Evolutionary conservation across 2,329 filamentous ascomycete species (phyloP), one percentile per base, ranked within the genome.

Genomic region (Paracamarosporium sp.): DNA sequence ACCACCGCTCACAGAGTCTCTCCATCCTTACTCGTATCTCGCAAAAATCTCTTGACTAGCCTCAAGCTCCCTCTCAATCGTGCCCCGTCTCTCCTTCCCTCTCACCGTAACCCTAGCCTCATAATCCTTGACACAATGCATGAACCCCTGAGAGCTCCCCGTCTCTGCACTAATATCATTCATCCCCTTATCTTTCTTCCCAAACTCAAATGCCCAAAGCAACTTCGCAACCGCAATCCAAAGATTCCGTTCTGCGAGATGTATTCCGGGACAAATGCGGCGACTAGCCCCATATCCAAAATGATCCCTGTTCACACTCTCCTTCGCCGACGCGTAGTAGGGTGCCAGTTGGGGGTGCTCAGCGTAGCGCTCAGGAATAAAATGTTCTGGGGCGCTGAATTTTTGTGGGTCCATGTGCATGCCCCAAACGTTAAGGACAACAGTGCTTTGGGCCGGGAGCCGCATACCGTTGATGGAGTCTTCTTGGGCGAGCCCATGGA

Each of bases 221-320:
- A 35, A 9, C 30, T 35, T 31, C 7, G 44, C 44, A 8, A 47
- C 33, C 11, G 7, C 30, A 2, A 31, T 25, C 8, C 24, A 47
- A 12, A 31, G 27, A 17, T 31, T 47, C 9, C 44, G 27, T 15
- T 87, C 84, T 4, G 84, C 85, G 17, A 86, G 73, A 53, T 85
- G 80, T 24, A 83, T 82, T 1, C 85, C 85, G 6, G 80, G 82
- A 68, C 85, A 87, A 46, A 86, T 78, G 8, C 85, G 77, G 5
- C 60, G 53, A 4, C 63, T 57, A 8, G 57, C 57, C 5, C 63
- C 61, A 43, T 59, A 65, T 5, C 43, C 47, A 36, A 59, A 66
- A 36, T 66, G 61, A 50, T 79, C 76, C 46, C 77, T 65, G 17
- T 69, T 65, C 40, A 67, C 61, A 27, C 60, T 73, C 24, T 73